phyloP scores from a whole-genome alignment of 78 protist genomes.

The Dictyostelium citrinum region DNA sequence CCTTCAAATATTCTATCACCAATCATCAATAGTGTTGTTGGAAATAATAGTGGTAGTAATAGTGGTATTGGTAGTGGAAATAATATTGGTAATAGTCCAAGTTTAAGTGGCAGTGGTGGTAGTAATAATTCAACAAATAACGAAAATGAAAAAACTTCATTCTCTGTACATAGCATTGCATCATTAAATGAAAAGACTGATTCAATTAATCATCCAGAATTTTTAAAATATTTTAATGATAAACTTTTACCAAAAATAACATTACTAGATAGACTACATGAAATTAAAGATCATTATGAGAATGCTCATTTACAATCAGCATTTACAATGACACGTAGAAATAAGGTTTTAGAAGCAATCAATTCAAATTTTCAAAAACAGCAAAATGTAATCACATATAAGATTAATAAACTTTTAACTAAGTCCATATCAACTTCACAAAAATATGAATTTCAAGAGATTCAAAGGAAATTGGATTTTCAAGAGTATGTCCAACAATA shows the following conservation, averaged over 20 bases:
- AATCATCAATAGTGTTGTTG: background rate
- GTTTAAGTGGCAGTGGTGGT: background rate
- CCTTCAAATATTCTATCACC: constrained; percentile 16
- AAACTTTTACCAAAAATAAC: constrained; percentile 32
- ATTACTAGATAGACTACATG: constrained; percentile 49
- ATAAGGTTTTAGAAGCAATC: constrained; percentile 31
- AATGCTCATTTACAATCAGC: constrained; percentile 33
- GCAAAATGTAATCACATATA: background rate
- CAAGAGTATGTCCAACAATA: background rate
- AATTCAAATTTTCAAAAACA: background rate
- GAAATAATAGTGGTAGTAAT: background rate
- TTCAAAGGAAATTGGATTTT: constrained; percentile 1
- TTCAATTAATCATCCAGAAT: constrained; percentile 13
- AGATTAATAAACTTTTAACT: constrained; percentile 3
- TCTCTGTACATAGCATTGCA: constrained; percentile 23
- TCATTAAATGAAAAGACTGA: constrained; percentile 32
- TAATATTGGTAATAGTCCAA: background rate
- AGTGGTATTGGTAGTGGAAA: background rate
- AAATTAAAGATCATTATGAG: constrained; percentile 44
- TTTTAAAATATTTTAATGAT: constrained; percentile 48
- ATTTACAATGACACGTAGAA: constrained; percentile 30
- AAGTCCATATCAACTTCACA: constrained; percentile 33
- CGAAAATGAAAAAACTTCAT: background rate
- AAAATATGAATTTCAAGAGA: constrained; percentile 40
- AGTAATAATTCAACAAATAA: no score